Conservation (phyloP, 352 stramenopile species). For the Blastocystis sp. region DNA sequence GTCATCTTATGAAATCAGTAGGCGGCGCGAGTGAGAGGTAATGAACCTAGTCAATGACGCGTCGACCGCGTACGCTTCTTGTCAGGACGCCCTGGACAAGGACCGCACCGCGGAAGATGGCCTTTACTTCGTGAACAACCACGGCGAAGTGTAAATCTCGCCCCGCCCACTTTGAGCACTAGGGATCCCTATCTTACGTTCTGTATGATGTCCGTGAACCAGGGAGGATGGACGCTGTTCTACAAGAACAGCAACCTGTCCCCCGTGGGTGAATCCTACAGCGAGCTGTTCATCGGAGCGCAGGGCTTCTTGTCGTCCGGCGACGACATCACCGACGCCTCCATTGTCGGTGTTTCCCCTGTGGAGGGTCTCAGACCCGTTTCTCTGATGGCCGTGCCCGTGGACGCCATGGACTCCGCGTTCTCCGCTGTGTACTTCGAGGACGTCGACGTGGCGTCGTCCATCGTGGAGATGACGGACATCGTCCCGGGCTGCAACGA, state of each 20-base stretch:
- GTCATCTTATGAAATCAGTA: constrained; percentile 49
- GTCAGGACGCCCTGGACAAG: constrained; percentile 38
- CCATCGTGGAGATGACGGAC: background rate
- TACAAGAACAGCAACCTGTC: constrained; percentile 52
- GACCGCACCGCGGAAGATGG: constrained; percentile 23
- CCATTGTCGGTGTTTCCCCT: constrained; percentile 39
- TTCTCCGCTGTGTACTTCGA: constrained; percentile 38
- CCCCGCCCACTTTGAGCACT: background rate
- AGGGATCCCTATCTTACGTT: constrained; percentile 61
- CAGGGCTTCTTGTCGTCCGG: constrained; percentile 1
- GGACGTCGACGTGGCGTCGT: background rate
- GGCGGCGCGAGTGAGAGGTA: background rate
- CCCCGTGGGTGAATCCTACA: constrained; percentile 19
- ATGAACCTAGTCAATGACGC: constrained; percentile 32
- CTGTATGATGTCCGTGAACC: constrained; percentile 62
- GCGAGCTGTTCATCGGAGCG: background rate
- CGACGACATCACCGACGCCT: background rate
- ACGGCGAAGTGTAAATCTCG: constrained; percentile 20
- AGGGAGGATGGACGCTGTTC: constrained; percentile 65
- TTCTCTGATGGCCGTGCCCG: constrained; percentile 37
- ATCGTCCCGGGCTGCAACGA: constrained; percentile 26
- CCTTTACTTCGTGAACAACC: constrained; percentile 61
- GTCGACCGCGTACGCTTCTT: constrained; percentile 47
- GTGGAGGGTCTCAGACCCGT: background rate
- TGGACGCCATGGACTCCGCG: background rate